These are phyloP conservation scores for Filobasidium uniguttulatum DNA, from an alignment of 1,284 basidiomycete genomes.

Conservation along the genomic window DNA sequence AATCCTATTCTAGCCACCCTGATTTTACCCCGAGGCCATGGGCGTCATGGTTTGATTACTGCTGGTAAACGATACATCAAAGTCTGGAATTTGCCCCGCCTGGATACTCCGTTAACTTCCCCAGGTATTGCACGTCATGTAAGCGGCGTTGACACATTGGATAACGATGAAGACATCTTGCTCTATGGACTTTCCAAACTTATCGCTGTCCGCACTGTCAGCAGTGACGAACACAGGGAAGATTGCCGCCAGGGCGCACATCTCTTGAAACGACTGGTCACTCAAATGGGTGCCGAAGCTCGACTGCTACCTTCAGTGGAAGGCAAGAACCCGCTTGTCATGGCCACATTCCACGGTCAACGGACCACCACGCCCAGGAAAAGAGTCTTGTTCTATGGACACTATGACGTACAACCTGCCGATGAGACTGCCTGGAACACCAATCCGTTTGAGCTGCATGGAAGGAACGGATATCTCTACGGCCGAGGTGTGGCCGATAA, in stretches of 20 bases:
- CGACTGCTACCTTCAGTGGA: constrained; percentile 25
- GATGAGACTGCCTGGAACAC: constrained; percentile 62
- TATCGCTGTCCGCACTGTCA: constrained; percentile 73
- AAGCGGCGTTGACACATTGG: constrained; percentile 20
- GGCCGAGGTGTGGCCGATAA: constrained; percentile 83
- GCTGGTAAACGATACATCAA: constrained; percentile 73
- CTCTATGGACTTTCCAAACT: constrained; percentile 65
- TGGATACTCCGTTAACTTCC: constrained; percentile 21
- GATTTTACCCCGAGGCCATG: constrained; percentile 28
- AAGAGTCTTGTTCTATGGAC: constrained; percentile 78
- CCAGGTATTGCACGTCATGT: constrained; percentile 25
- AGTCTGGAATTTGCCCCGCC: constrained; percentile 45
- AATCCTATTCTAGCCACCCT: constrained; percentile 69
- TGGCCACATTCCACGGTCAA: constrained; percentile 58
- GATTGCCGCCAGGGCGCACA: constrained; percentile 85
- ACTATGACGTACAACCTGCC: constrained; percentile 85
- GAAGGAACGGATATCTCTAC: constrained; percentile 83
- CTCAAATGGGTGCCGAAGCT: constrained; percentile 65
- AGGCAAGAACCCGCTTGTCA: constrained; percentile 55
- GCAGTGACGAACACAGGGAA: constrained; percentile 58
- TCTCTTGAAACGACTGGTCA: constrained; percentile 73
- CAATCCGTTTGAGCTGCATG: constrained; percentile 68
- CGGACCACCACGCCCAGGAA: constrained; percentile 41
- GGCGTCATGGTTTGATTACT: constrained; percentile 47
- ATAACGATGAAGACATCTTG: constrained; percentile 38